Evolutionary conservation across 202 grass and related monocot species (phyloP), one percentile per base, ranked within the genome.

Genomic region (Digitaria exilis): DNA sequence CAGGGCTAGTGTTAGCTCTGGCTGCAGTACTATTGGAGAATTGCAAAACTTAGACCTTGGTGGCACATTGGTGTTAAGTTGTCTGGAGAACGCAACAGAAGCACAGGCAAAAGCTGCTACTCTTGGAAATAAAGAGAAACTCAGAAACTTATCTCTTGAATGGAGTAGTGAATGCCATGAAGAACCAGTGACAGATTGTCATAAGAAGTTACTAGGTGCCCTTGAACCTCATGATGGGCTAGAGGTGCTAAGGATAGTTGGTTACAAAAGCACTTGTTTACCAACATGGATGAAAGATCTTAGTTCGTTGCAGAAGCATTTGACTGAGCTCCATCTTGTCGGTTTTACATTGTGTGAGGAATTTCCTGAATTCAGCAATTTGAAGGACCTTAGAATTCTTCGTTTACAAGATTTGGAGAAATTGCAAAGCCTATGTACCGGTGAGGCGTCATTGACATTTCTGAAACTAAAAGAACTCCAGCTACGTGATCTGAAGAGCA

Each of bases 271-370:
- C 17, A 44, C 29, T 2, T 9, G 3, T 0, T 78, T 91, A 50
- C 77, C 86, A 5, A 0, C 62, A 6, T 91, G 89, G 89, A 62
- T 85, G 15, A 45, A 5, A 78, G 42, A 50, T 64, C 39, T 71
- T 54, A 16, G 13, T 45, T 28, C n/a, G n/a, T n/a, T 80, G 14
- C 68, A 50, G 49, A 37, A 84, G 37, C 34, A 79, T 25, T 49
- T 90, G 65, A 65, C 62, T 2, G 35, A 87, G 76, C 32, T 87
- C 30, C 12, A 51, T 29, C 71, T 81, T 18, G 4, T 21, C 21
- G 29, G 22, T 7, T 87, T 54, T 68, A 15, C 15, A 49, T 2
- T 5, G 16, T 86, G 84, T 39, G 60, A 49, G 32, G 60, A 86
- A 59, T 69, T 87, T 87, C 71, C 71, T 14, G 11, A 60, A 3